Evolutionary conservation across 192 early-diverging fungal species (phyloP), one percentile per base, ranked within the genome.

Genomic region (Entomortierella parvispora): DNA sequence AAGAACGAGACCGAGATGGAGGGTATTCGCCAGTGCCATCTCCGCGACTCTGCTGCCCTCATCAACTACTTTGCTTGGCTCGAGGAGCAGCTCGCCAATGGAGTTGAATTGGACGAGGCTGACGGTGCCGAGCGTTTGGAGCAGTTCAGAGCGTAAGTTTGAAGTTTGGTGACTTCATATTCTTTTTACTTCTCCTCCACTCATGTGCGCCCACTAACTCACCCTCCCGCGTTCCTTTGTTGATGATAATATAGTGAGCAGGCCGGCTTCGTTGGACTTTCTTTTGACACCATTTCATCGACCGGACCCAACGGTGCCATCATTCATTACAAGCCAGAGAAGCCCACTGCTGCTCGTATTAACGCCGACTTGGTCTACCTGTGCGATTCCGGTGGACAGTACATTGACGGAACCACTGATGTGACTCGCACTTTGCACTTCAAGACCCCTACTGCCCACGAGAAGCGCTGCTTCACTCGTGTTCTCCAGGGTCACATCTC

Each of bases 401-500:
- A 94, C 84, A 83, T 65, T 56, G 95, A 99, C 60, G 97, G 97
- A 42, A 99, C 97, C 15, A 99, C 97, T 0, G 97, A 99, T 71
- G 88, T 93, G 18, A 99, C 97, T 6, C 92, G 97, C 32, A 99
- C 97, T 1, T 61, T 91, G 26, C 95, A 98, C 80, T 97, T 98
- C 84, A 89, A 91, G 42, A 83, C 84, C 25, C 96, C 96, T 11
- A 90, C 90, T 1, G 88, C 76, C 0, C 87, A 91, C 81, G 91
- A 99, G 77, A 93, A 90, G 76, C 91, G 94, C 50, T 93, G 93
- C 66, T 98, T 94, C 79, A 99, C 97, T 1, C 89, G 96, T 18
- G 97, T 99, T 47, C 86, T 99, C 20, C 95, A 99, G 82, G 97
- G 97, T 18, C 97, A 99, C 75, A 98, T 98, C 80, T 93, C 93